phyloP scores from a whole-genome alignment of 139 green algal genomes.

The Chlamydomonas eustigma region DNA sequence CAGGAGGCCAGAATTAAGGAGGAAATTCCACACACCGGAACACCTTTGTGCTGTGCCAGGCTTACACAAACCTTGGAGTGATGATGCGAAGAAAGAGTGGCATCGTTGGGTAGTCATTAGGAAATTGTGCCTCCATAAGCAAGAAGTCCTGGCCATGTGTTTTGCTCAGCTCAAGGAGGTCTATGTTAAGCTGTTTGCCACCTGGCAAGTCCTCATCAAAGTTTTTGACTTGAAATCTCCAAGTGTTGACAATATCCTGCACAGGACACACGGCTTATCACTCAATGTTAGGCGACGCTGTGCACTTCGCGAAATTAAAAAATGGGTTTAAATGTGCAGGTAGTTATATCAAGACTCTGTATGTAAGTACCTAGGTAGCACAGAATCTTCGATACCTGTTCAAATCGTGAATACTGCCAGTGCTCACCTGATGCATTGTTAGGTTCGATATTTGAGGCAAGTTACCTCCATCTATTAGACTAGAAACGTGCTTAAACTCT shows the following conservation, averaged over 20 bases:
- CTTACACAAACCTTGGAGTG: conserved; percentile 22
- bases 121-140: conserved; percentile 26
- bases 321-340: neutral
- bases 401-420: neutral
- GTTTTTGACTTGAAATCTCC: conserved; percentile 13
- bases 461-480: neutral
- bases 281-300: neutral
- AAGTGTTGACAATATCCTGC: neutral
- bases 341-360: neutral
- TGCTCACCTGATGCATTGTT: neutral
- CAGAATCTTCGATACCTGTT: neutral
- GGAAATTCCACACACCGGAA: neutral
- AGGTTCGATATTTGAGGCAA: neutral
- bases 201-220: conserved; percentile 28
- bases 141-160: conserved; percentile 23
- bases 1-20: neutral
- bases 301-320: neutral
- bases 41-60: no score
- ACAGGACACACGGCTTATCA: no score
- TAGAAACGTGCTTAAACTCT: neutral
- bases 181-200: conserved; percentile 19
- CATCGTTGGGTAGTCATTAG: conserved; percentile 24
- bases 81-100: conserved; percentile 38
- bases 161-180: conserved; percentile 9
- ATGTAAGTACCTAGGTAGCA: neutral